These are phyloP conservation scores for Pseudogymnoascus sp. DNA, from an alignment of 2,329 filamentous ascomycete species.

Conservation along the genomic window DNA sequence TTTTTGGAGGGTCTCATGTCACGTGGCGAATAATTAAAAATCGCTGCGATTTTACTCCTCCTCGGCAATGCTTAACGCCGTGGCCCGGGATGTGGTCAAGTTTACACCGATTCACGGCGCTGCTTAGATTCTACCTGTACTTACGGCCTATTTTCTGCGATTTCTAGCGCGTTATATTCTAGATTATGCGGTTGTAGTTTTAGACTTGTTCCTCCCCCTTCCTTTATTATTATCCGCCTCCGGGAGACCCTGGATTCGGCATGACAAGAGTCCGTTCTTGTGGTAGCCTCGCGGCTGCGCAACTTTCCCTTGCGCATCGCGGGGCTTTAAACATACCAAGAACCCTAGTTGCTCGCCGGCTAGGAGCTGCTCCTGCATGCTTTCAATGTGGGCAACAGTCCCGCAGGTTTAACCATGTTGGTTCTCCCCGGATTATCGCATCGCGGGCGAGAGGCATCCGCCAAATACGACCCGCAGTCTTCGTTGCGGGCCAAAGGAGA, in stretches of 20 bases:
- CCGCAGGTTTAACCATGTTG: background rate
- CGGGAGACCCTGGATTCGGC: background rate
- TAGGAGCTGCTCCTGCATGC: background rate
- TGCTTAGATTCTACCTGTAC: background rate
- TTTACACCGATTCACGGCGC: background rate
- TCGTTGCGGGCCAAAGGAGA: background rate
- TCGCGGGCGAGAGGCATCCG: background rate
- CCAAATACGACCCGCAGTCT: background rate
- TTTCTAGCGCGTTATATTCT: background rate
- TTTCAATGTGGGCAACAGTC: background rate
- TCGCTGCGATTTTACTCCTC: background rate
- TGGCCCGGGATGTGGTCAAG: background rate
- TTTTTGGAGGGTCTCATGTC: background rate
- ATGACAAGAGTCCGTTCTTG: conserved; percentile 3
- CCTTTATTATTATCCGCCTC: background rate
- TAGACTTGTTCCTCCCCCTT: background rate
- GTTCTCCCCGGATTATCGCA: background rate
- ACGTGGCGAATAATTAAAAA: background rate
- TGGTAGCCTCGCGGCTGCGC: conserved; percentile 7
- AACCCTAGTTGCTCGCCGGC: background rate
- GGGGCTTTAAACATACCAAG: background rate
- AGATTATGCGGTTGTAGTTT: conserved; percentile 1
- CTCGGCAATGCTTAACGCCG: conserved; percentile 5
- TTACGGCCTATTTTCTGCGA: background rate
- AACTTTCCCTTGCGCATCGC: background rate